Base-by-base conservation (phyloP, 2,329 filamentous ascomycete genomes). In the Fusarium hostae region DNA sequence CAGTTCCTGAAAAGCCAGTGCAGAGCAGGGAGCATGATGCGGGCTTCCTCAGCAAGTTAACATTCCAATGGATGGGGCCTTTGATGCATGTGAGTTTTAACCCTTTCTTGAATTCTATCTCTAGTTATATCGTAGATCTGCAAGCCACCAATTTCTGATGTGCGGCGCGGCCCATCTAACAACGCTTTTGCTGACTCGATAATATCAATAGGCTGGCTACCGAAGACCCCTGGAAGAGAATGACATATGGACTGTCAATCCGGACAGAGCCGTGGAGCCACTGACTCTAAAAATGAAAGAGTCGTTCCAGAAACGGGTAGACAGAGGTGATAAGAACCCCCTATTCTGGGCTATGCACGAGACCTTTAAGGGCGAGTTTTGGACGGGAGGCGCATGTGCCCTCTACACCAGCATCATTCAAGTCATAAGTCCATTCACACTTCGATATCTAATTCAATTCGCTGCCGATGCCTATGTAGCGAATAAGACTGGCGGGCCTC, bases 161-260 rank as follows among this genome's bases (percentile, higher is more conserved):
- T 16, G 45, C 56, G 70, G 66, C 30, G 63, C 70, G 66, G 70
- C 70, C 70, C 66, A 70, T 70, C 54, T 72, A 39, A 66, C 50
- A 63, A 41, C 43, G 44, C 40, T 62, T 35, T 51, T 62, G 48
- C 61, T 67, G 58, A 69, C 57, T 41, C 22, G 13, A 40, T 52
- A 59, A 66, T 68, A 44, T 63, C 34, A 61, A 28, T 73, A 94
- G 90, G 88, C 90, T 41, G 96, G 96, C 39, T 98, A 98, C 81
- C 91, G 94, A 78, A 91, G 96, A 18, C 89, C 91, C 4, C 86
- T 99, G 4, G 92, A 97, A 77, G 83, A 91, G 60, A 93, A 92
- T 73, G 96, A 99, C 79, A 90, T 99, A 63, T 98, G 94, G 92
- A 84, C 86, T 2, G 92, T 98, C 74, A 98, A 98, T 71, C 95